A percentile compares a stretch with the other conserved stretches of the same genome.
Evolutionary conservation across 2,329 filamentous ascomycete genomes (phyloP).

Genomic region (Hypoxylon sp.): DNA sequence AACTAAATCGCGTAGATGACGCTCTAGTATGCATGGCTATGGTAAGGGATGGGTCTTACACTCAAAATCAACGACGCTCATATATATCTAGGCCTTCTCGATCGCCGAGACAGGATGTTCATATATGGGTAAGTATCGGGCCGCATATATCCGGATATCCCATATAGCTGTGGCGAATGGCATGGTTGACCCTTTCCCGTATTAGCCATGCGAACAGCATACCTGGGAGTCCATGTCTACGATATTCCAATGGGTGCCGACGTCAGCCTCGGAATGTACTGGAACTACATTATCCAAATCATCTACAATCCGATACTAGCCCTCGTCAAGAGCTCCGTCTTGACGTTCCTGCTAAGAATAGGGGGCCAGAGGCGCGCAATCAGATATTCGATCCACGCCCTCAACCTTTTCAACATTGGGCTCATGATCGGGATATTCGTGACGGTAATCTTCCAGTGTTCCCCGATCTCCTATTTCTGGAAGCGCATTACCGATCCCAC

Average conservation of each 20-base stretch:
- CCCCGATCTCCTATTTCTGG: conserved; percentile 48
- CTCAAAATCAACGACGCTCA: conserved; percentile 1
- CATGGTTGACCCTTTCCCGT: conserved; percentile 15
- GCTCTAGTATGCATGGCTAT: conserved; percentile 34
- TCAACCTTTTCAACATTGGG: conserved; percentile 49
- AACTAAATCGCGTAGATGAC: conserved; percentile 29
- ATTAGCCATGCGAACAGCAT: conserved; percentile 41
- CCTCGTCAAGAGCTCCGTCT: conserved; percentile 52
- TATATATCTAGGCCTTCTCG: conserved; percentile 35
- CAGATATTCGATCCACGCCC: conserved; percentile 46
- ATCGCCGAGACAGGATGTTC: conserved; percentile 44
- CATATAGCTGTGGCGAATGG: background rate
- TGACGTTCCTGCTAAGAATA: conserved; percentile 52
- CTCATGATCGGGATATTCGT: conserved; percentile 51
- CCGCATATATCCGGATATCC: background rate
- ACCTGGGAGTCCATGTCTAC: conserved; percentile 41
- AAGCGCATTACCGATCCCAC: conserved; percentile 39
- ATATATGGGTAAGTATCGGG: conserved; percentile 41
- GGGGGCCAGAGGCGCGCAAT: conserved; percentile 47
- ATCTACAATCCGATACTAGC: conserved; percentile 53
- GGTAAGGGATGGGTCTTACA: conserved; percentile 11
- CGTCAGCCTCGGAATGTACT: conserved; percentile 43
- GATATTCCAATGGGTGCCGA: conserved; percentile 43
- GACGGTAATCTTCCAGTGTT: conserved; percentile 52
- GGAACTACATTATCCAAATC: conserved; percentile 49